Conservation (phyloP, 768 basidiomycete species). For the Aureoboletus auriporus region DNA sequence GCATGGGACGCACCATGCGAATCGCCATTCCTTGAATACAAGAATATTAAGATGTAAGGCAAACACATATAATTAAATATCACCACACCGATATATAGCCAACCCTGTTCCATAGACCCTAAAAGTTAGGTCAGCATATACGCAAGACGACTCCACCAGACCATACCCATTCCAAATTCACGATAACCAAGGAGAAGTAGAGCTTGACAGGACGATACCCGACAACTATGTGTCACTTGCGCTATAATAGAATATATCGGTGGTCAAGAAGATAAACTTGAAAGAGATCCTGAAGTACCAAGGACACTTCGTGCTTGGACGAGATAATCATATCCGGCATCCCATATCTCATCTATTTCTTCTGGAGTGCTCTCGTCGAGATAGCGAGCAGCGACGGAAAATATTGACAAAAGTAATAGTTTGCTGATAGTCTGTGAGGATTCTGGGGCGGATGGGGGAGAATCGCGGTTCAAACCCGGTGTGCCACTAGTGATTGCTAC, state of each 20-base stretch:
- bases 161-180: conserved; percentile 77
- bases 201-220: conserved; percentile 77
- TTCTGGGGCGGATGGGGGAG: conserved; percentile 33
- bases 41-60: background rate
- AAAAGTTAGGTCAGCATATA: conserved; percentile 10
- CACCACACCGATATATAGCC: conserved; percentile 69
- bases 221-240: conserved; percentile 60
- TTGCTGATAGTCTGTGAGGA: conserved; percentile 62
- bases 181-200: conserved; percentile 75
- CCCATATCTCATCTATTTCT: conserved; percentile 59
- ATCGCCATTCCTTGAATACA: conserved; percentile 57
- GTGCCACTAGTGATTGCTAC: conserved; percentile 31
- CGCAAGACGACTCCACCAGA: background rate
- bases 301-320: conserved; percentile 59
- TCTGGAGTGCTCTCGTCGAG: conserved; percentile 45
- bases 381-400: conserved; percentile 77
- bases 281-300: conserved; percentile 38
- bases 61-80: background rate
- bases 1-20: conserved; percentile 51
- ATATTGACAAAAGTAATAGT: conserved; percentile 74
- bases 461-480: conserved; percentile 6
- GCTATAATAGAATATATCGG: conserved; percentile 33
- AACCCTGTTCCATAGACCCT: conserved; percentile 76
- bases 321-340: conserved; percentile 63
- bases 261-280: background rate